Base-by-base conservation (phyloP, 2,329 filamentous ascomycete species). In the Venturia pyrina region DNA sequence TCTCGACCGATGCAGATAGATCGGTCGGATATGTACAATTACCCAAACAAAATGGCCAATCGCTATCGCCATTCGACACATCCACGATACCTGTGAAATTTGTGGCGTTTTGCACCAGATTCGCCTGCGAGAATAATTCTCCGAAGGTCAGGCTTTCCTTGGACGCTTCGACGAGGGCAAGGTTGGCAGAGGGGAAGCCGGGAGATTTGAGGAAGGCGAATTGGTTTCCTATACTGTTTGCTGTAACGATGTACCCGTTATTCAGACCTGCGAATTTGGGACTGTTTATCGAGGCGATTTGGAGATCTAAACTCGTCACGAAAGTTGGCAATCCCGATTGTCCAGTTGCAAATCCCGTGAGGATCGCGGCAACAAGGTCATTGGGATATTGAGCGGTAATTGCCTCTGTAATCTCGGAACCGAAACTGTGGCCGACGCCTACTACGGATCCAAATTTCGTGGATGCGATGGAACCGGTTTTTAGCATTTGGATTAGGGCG, bases 361-460 rank as follows among this genome's bases (percentile, higher is more conserved):
- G 68, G 64, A 77, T 72, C 24, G 75, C 70, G 56, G 74, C 77
- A 68, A 77, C 72, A 62, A 76, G 70, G 46, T 72, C 72, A 24
- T 59, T 37, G 1, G 75, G 76, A 68, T 77, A 74, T 56, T 71
- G 67, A 24, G 71, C 70, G 0, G 73, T 74, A 44, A 77, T 67
- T 43, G 67, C 73, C 68, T 74, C 70, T 8, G 73, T 74, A 63
- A 77, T 68, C 64, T 74, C 71, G 65, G 71, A 72, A 62, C 77
- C 77, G 66, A 74, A 75, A 40, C 73, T 76, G 68, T 79, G 78
- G 15, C 76, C 78, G 15, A 77, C 74, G n/a, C 74, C 76, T 17
- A 78, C 70, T 34, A 80, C 72, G 6, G 73, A 73, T 32, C 69
- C 67, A 70, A 78, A 76, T 10, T 48, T 66, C 40, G 69, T 68